Percentiles rank a stretch among this genome's conserved stretches.
phyloP scores from a whole-genome alignment of 2,329 filamentous ascomycete genomes.

The Fusarium odoratissimum region DNA sequence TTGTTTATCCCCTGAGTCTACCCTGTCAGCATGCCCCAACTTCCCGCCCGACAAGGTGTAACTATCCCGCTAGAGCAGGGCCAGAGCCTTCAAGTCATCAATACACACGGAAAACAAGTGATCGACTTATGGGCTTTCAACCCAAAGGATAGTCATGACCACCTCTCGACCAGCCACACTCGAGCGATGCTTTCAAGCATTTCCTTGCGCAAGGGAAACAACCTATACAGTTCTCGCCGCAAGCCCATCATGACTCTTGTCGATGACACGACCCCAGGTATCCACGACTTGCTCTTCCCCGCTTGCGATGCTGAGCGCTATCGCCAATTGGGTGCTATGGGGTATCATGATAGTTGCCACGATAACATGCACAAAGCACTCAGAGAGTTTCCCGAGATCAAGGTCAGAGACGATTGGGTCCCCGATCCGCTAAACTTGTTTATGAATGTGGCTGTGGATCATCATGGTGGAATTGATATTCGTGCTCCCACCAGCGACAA shows the following conservation, averaged over 20 bases:
- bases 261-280: background rate
- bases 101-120: background rate
- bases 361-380: background rate
- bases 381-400: rapidly evolving
- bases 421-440: background rate
- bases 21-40: background rate
- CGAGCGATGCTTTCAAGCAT: background rate
- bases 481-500: background rate
- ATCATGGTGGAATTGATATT: background rate
- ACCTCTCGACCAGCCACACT: background rate
- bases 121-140: background rate
- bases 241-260: background rate
- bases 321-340: background rate
- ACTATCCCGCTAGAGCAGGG: background rate
- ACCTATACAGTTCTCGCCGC: background rate
- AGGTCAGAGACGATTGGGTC: background rate
- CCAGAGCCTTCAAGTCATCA: background rate
- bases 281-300: background rate
- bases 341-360: background rate
- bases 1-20: rapidly evolving
- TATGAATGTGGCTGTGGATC: background rate
- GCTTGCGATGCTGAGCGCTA: background rate
- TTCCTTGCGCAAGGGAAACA: background rate
- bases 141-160: rapidly evolving
- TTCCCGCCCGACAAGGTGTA: background rate